These are phyloP conservation scores for Fusarium sp. DNA, from an alignment of 2,329 filamentous ascomycete genomes.

Conservation along the genomic window DNA sequence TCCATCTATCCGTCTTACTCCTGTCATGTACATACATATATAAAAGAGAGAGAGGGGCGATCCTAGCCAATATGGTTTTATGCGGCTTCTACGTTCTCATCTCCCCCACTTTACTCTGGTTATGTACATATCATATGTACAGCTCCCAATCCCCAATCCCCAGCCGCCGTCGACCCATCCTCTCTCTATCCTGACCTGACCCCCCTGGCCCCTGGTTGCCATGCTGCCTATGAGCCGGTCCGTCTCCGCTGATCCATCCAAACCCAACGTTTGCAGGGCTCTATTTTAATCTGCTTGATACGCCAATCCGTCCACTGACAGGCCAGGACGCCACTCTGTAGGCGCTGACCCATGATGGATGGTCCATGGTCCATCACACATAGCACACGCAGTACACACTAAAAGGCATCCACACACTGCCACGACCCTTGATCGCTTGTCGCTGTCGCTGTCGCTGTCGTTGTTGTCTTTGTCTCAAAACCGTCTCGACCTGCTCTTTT, in stretches of 20 bases:
- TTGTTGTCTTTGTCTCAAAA: conserved; percentile 43
- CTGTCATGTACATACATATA: not conserved
- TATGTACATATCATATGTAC: conserved; percentile 8
- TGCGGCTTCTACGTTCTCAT: conserved; percentile 37
- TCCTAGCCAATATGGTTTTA: conserved; percentile 37
- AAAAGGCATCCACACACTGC: conserved; percentile 38
- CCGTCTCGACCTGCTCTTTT: conserved; percentile 43
- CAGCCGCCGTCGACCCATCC: conserved; percentile 40
- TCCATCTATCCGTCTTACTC: too few species aligned
- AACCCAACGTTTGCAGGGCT: conserved; percentile 45
- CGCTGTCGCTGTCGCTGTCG: conserved; percentile 24
- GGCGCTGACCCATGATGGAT: conserved; percentile 52
- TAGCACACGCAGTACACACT: conserved; percentile 40
- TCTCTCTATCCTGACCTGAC: too few species aligned
- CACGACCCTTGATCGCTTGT: conserved; percentile 33
- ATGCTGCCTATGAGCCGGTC: conserved; percentile 40
- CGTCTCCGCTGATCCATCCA: conserved; percentile 45
- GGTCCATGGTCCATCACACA: conserved; percentile 30
- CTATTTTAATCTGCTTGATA: conserved; percentile 56
- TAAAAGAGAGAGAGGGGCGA: conserved; percentile 18
- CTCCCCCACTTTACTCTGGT: conserved; percentile 23
- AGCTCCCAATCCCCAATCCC: conserved; percentile 39
- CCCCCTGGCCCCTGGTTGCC: conserved; percentile 36
- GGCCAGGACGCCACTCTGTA: conserved; percentile 51
- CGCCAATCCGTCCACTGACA: conserved; percentile 52